Percentiles rank a stretch among this genome's conserved stretches.
phyloP scores from a whole-genome alignment of 1,139 yeast species.

The Saccharomyces hybrid region DNA sequence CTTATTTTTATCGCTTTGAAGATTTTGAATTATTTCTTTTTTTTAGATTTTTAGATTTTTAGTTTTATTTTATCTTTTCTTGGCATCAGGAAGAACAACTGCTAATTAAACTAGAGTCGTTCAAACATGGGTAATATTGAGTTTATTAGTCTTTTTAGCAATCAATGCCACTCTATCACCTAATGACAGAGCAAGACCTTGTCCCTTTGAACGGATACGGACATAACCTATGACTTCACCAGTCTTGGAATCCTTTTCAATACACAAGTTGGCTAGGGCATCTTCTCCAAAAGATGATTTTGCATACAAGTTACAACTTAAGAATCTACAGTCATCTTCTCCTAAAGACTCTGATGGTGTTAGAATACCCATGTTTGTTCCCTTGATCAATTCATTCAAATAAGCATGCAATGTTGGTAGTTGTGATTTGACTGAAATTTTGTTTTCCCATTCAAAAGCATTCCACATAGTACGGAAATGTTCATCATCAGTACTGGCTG shows the following conservation, averaged over 20 bases:
- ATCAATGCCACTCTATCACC: slow-evolving; percentile 88
- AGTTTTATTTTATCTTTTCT: neutral
- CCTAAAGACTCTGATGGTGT: slow-evolving; percentile 82
- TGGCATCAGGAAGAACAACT: neutral
- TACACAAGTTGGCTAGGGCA: slow-evolving; percentile 90
- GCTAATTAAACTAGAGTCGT: neutral
- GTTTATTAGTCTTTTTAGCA: slow-evolving; percentile 48
- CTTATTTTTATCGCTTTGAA: neutral
- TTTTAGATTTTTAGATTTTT: neutral
- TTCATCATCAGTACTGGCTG: slow-evolving; percentile 81
- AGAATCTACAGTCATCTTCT: slow-evolving; percentile 77
- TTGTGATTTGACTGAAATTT: slow-evolving; percentile 75
- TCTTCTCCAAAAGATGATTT: slow-evolving; percentile 95
- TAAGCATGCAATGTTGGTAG: slow-evolving; percentile 67
- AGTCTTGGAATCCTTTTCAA: slow-evolving; percentile 60
- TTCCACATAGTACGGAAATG: slow-evolving; percentile 98
- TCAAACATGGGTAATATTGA: slow-evolving; percentile 35
- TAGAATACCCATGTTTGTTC: slow-evolving; percentile 89
- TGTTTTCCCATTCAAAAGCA: slow-evolving; percentile 99
- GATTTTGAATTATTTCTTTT: neutral
- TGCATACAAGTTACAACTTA: slow-evolving; percentile 90
- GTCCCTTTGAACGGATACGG: slow-evolving; percentile 95
- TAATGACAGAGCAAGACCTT: slow-evolving; percentile 87
- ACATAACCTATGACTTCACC: slow-evolving; percentile 90
- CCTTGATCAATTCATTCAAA: slow-evolving; percentile 66